A percentile compares a stretch with the other conserved stretches of the same genome.
Conservation (phyloP, 495 filamentous ascomycete species). For the Aspergillus steynii region DNA sequence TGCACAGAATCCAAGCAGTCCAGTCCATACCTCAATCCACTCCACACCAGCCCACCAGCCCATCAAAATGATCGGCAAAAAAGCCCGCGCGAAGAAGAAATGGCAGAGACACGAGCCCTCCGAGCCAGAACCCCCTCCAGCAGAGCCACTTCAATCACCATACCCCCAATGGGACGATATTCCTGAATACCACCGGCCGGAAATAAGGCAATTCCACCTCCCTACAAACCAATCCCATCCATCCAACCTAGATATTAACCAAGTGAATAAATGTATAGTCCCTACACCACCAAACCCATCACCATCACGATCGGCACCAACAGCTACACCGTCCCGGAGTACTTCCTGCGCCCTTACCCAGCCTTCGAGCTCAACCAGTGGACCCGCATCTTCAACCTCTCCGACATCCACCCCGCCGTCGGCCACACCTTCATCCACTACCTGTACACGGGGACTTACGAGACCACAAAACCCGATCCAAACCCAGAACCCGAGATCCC, state of each 20-base stretch:
- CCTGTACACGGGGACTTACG: slow-evolving; percentile 15
- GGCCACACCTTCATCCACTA: slow-evolving; percentile 19
- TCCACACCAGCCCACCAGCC: too few relatives aligned
- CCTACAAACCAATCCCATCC: neutral
- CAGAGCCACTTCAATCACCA: neutral
- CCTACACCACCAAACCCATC: slow-evolving; percentile 3
- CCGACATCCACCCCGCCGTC: slow-evolving; percentile 20
- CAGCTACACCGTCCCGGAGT: slow-evolving; percentile 39
- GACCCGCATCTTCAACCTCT: slow-evolving; percentile 49
- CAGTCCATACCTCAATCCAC: too few relatives aligned
- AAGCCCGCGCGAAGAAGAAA: neutral
- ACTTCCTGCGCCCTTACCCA: slow-evolving; percentile 11
- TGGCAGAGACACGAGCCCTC: too few relatives aligned
- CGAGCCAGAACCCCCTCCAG: too few relatives aligned
- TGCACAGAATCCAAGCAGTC: too few relatives aligned
- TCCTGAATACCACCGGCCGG: neutral
- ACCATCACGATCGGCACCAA: slow-evolving; percentile 12
- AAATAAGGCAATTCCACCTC: neutral
- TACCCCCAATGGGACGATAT: slow-evolving; percentile 1
- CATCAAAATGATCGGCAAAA: neutral
- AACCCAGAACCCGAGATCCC: neutral
- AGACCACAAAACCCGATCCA: slow-evolving; percentile 4
- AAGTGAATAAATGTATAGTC: neutral
- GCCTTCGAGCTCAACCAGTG: slow-evolving; percentile 59
- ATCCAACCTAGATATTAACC: neutral